Evolutionary conservation across 768 basidiomycete species (phyloP).

Genomic region (Galerina sulciceps): DNA sequence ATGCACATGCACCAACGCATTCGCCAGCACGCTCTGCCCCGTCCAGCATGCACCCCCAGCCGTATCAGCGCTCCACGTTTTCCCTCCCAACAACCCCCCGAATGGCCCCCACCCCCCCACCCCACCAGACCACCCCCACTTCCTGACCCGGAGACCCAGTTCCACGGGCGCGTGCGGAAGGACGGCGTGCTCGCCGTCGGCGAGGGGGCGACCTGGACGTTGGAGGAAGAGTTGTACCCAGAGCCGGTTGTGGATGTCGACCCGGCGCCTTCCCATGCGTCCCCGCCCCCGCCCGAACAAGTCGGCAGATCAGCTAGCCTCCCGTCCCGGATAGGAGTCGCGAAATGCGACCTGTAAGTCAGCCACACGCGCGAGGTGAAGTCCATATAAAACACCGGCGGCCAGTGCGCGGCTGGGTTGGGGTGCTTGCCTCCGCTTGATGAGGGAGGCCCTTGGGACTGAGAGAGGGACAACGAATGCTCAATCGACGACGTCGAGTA

Average conservation of each 20-base stretch:
- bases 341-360: conserved; percentile 89
- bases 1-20: conserved; percentile 56
- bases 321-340: conserved; percentile 71
- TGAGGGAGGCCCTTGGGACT: conserved; percentile 18
- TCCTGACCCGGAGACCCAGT: conserved; percentile 36
- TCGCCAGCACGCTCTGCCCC: conserved; percentile 40
- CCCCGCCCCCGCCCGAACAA: neutral
- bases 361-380: conserved; percentile 90
- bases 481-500: conserved; percentile 20
- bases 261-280: conserved; percentile 16
- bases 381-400: conserved; percentile 83
- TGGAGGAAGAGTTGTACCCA: no score
- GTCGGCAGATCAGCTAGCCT: conserved; percentile 38
- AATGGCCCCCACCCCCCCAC: neutral
- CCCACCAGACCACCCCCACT: neutral
- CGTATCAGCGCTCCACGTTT: conserved; percentile 60
- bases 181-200: conserved; percentile 34
- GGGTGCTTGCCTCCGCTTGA: conserved; percentile 13
- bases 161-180: conserved; percentile 59
- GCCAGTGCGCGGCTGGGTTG: conserved; percentile 66
- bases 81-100: conserved; percentile 53
- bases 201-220: no score
- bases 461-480: conserved; percentile 27
- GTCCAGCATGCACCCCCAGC: conserved; percentile 45
- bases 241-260: no score